Conservation (phyloP, 495 filamentous ascomycete genomes). For the Neurospora discreta region DNA sequence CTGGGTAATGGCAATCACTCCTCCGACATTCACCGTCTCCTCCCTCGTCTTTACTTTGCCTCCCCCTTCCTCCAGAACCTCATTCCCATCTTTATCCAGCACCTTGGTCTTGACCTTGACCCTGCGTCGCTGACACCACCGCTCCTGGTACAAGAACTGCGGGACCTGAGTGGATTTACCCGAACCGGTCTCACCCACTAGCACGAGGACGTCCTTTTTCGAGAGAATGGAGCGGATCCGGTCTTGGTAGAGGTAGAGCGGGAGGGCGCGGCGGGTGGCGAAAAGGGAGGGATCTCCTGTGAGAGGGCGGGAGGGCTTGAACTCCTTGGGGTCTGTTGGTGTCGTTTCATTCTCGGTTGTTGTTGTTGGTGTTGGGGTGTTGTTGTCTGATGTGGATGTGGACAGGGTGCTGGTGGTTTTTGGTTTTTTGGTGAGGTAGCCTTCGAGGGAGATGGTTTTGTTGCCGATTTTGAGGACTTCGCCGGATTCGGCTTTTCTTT, state of each 20-base stretch:
- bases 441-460: conserved; percentile 30
- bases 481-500: background rate
- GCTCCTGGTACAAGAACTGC: conserved; percentile 71
- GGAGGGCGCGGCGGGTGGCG: conserved; percentile 48
- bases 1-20: conserved; percentile 91
- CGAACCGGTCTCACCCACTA: conserved; percentile 90
- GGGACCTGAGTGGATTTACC: conserved; percentile 97
- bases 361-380: conserved; percentile 2
- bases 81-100: background rate
- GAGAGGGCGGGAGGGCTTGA: background rate
- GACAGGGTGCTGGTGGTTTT: conserved; percentile 1
- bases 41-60: conserved; percentile 17
- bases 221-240: conserved; percentile 56
- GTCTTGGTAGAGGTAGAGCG: conserved; percentile 65
- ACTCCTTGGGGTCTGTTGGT: background rate
- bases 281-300: conserved; percentile 23
- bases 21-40: conserved; percentile 51
- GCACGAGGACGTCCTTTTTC: conserved; percentile 64
- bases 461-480: conserved; percentile 25
- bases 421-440: conserved; percentile 27
- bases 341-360: background rate
- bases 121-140: conserved; percentile 58
- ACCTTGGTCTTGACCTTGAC: conserved; percentile 28
- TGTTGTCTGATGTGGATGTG: background rate
- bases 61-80: background rate